These are phyloP conservation scores for Zygoascus sp. DNA, from an alignment of 1,139 yeast species.

Conservation along the genomic window DNA sequence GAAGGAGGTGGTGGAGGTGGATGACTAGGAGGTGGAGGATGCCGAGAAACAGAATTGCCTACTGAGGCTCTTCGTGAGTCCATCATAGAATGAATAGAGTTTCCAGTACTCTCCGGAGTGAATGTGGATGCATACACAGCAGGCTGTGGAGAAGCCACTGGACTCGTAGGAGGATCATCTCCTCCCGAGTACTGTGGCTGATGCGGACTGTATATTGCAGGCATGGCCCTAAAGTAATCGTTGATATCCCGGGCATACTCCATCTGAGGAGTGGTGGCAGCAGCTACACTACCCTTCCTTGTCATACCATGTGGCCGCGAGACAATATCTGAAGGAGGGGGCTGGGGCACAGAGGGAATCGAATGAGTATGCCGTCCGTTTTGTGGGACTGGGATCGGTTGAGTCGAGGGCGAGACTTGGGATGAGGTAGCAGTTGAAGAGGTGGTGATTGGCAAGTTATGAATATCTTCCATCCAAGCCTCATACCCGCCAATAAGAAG, in stretches of 20 bases:
- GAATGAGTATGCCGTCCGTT: conserved; percentile 7
- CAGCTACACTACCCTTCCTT: conserved; percentile 35
- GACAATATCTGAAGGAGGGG: conserved; percentile 21
- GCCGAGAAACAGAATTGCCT: not conserved
- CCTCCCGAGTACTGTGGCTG: conserved; percentile 4
- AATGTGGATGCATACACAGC: conserved; percentile 12
- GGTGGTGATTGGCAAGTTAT: conserved; percentile 16
- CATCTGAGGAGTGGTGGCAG: conserved; percentile 33
- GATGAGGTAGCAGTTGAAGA: not conserved
- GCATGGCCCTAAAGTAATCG: conserved; percentile 39
- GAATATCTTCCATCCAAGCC: conserved; percentile 42
- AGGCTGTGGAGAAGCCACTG: conserved; percentile 16
- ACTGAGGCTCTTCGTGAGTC: not conserved
- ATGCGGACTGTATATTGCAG: conserved; percentile 12
- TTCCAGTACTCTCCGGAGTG: not conserved
- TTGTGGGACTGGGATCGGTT: not conserved
- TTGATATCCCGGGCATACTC: conserved; percentile 40
- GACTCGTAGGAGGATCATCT: conserved; percentile 9
- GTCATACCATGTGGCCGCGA: conserved; percentile 26
- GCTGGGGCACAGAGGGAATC: conserved; percentile 17
- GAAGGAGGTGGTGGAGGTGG: conserved; percentile 14
- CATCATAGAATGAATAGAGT: conserved; percentile 6
- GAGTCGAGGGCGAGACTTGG: not conserved
- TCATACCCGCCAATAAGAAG: conserved; percentile 52
- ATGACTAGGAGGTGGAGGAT: conserved; percentile 11